Base-by-base conservation (phyloP, 768 basidiomycete species). In the Xerocomellus amylosporus region DNA sequence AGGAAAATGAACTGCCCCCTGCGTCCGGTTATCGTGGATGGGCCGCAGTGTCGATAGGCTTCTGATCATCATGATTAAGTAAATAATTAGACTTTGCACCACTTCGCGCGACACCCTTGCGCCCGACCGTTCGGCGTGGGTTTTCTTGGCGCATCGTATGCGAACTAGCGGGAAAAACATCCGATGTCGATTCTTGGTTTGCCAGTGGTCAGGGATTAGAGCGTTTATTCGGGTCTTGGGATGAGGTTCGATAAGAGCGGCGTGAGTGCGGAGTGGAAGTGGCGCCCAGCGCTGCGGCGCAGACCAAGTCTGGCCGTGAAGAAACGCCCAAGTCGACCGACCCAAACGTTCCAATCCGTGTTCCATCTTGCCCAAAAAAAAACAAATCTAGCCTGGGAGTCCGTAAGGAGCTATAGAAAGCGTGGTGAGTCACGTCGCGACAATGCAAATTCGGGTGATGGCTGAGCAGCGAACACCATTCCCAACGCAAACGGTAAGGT, bases 271-370 rank as follows among this genome's bases (percentile, higher is more conserved):
- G 45, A 31, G 38, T 36, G 49, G 2, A 41, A 31, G 38, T 36
- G 49, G 49, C 40, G 42, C 31, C 22, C 14, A 34, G 38, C 8
- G 38, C 59, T 51, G 51, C 51, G 46, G 48, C 33, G 55, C 51
- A 41, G 31, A 20, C 34, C 41, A 13, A 3, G 15, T 24, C n/a
- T 12, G 46, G 4, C 53, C 63, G 20, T n/a, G 14, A 46, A 49
- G 10, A 43, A 56, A 65, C 64, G 64, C 60, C 55, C 54, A 40
- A 7, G 52, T 54, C 10, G 34, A 38, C 58, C 61, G 58, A 65
- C 58, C 43, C 44, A 17, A 28, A 49, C 50, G 57, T 19, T 61
- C 28, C 30, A 2, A 36, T 52, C 42, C 24, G 13, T 48, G 7
- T n/a, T 17, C 33, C 42, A 20, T 5, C 17, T 13, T 31, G 14